Percentiles rank a stretch among this genome's conserved stretches.
Conservation (phyloP, 805 yeast species). For the Hanseniaspora meyeri region DNA sequence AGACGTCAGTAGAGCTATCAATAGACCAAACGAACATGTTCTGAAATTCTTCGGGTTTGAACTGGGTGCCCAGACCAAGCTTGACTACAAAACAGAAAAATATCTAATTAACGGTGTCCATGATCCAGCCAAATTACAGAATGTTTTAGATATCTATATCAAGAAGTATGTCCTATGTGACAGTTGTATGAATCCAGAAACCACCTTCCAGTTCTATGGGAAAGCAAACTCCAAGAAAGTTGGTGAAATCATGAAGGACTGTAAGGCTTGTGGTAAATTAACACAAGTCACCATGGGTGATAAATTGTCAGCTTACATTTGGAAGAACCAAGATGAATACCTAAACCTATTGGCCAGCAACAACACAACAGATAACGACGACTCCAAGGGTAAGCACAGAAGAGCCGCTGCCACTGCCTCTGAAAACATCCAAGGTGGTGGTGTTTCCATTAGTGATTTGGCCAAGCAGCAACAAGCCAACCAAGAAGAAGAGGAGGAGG, state of each 20-base stretch:
- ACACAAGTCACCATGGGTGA: slow-evolving; percentile 74
- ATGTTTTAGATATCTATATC: slow-evolving; percentile 87
- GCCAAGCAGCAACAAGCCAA: slow-evolving; percentile 42
- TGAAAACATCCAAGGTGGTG: slow-evolving; percentile 81
- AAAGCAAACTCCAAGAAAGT: slow-evolving; percentile 38
- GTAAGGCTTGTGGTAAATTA: slow-evolving; percentile 96
- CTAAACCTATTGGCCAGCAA: slow-evolving; percentile 27
- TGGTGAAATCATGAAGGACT: slow-evolving; percentile 71
- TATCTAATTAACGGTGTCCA: slow-evolving; percentile 91
- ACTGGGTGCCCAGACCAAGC: slow-evolving; percentile 88
- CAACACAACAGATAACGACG: slow-evolving; percentile 17
- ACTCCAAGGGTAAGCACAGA: slow-evolving; percentile 36
- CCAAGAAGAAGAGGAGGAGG: slow-evolving; percentile 41
- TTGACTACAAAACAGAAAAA: slow-evolving; percentile 69
- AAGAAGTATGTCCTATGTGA: slow-evolving; percentile 86
- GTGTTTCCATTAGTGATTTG: slow-evolving; percentile 65
- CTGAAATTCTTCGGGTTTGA: slow-evolving; percentile 93
- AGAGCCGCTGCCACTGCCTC: slow-evolving; percentile 79
- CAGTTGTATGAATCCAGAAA: slow-evolving; percentile 93
- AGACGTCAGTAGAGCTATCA: slow-evolving; percentile 89
- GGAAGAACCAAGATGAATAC: slow-evolving; percentile 74
- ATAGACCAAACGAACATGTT: slow-evolving; percentile 84
- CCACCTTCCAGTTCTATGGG: slow-evolving; percentile 57
- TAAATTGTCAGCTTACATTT: slow-evolving; percentile 72
- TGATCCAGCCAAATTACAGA: slow-evolving; percentile 81